Conservation (phyloP, 2,329 filamentous ascomycete genomes). For the Emergomyces pasteurianus region DNA sequence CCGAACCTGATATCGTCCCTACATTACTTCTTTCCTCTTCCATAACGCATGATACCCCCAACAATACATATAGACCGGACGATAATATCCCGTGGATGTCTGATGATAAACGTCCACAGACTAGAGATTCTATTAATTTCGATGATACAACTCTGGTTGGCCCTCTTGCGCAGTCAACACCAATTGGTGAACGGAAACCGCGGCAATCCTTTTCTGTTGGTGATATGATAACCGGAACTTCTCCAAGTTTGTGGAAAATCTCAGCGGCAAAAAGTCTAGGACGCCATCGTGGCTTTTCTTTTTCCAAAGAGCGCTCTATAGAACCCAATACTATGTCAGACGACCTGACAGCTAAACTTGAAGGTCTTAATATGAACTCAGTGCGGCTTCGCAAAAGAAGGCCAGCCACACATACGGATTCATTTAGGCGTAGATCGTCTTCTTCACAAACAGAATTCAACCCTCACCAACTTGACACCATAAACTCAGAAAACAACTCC, state of each 20-base stretch:
- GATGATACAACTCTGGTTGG: not conserved
- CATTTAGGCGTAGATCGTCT: constrained; percentile 25
- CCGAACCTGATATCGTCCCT: constrained; percentile 33
- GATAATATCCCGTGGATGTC: not conserved
- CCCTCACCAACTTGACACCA: not conserved
- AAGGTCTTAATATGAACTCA: constrained; percentile 17
- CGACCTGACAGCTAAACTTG: constrained; percentile 12
- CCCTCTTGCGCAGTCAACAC: not conserved
- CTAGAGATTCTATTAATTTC: not conserved
- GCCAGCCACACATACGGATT: constrained; percentile 30
- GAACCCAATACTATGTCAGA: constrained; percentile 14
- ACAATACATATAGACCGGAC: constrained; percentile 1
- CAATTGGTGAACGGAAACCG: constrained; percentile 12
- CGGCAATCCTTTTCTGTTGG: constrained; percentile 41
- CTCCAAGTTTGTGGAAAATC: constrained; percentile 27
- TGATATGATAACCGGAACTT: constrained; percentile 29
- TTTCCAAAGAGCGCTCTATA: constrained; percentile 18
- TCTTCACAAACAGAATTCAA: constrained; percentile 17
- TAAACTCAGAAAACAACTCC: not conserved
- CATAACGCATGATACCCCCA: constrained; percentile 18
- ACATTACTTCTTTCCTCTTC: constrained; percentile 38
- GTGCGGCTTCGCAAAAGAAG: constrained; percentile 20
- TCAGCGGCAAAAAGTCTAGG: constrained; percentile 25
- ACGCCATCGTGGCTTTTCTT: constrained; percentile 10
- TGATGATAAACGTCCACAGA: not conserved